Conservation (phyloP, 2,329 filamentous ascomycete species). For the Chaetomium olivaceum region DNA sequence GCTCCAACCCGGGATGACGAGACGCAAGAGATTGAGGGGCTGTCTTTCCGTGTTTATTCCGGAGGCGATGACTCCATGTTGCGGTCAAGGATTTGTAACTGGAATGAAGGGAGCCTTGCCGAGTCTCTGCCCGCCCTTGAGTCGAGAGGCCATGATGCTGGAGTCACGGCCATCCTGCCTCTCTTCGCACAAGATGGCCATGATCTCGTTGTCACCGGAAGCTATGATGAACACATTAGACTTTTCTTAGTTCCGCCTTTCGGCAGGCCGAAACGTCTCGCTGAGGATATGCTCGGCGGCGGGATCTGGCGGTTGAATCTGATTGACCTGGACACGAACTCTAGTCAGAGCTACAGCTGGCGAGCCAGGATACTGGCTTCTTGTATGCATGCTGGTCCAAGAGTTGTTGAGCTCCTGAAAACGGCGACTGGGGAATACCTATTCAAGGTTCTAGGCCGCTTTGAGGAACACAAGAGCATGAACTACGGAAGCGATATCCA, state of each 20-base stretch:
- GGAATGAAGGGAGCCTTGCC: conserved; percentile 9
- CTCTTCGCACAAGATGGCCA: conserved; percentile 49
- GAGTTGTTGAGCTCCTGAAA: conserved; percentile 56
- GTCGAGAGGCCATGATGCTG: conserved; percentile 63
- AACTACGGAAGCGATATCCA: conserved; percentile 84
- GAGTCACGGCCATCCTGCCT: conserved; percentile 84
- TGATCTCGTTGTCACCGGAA: conserved; percentile 74
- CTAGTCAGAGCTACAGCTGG: conserved; percentile 33
- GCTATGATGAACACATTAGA: conserved; percentile 84
- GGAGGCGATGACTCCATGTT: conserved; percentile 76
- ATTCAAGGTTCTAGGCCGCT: conserved; percentile 67
- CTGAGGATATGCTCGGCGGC: conserved; percentile 67
- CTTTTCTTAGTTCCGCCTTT: conserved; percentile 57
- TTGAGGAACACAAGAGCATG: conserved; percentile 90
- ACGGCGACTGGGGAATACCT: conserved; percentile 50
- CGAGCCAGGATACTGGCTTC: conserved; percentile 67
- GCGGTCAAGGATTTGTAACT: conserved; percentile 46
- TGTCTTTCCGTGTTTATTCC: conserved; percentile 56
- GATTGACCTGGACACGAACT: conserved; percentile 40
- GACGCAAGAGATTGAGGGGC: conserved; percentile 20
- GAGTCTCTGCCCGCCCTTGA: conserved; percentile 30
- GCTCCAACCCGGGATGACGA: conserved; percentile 4
- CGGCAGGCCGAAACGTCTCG: conserved; percentile 54
- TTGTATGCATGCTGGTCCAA: conserved; percentile 88
- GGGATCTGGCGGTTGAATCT: conserved; percentile 86